Evolutionary conservation across 2,329 filamentous ascomycete species (phyloP).

Genomic region (Phyllosticta citribraziliensis): DNA sequence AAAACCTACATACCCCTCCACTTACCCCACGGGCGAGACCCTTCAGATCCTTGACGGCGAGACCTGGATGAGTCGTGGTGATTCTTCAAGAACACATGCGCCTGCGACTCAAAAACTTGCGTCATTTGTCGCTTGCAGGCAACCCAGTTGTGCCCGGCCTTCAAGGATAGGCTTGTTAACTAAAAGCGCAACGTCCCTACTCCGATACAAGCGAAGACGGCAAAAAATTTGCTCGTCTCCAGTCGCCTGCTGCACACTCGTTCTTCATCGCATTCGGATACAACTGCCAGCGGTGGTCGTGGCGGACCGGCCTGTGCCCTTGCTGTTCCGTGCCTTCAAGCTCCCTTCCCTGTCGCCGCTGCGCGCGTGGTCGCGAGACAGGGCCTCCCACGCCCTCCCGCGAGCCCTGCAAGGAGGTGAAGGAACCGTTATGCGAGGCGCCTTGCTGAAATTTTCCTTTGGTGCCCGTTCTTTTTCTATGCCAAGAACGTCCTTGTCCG

Average conservation of each 20-base stretch:
- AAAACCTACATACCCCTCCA: background rate
- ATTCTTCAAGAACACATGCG: background rate
- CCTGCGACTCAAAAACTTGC: background rate
- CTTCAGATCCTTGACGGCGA: background rate
- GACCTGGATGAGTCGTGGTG: background rate
- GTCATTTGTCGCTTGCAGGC: background rate
- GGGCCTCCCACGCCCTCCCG: background rate
- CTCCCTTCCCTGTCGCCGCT: background rate
- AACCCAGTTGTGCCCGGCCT: background rate
- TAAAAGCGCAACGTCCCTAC: background rate
- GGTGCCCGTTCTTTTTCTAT: background rate
- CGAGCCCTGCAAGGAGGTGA: background rate
- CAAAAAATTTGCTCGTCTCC: background rate
- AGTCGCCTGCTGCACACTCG: background rate
- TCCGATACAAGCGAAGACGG: background rate
- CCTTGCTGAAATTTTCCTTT: background rate
- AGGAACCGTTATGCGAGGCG: background rate
- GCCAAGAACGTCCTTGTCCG: background rate
- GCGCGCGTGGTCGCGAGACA: background rate
- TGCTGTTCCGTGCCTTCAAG: background rate
- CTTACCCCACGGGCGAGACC: background rate
- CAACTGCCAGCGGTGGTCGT: background rate
- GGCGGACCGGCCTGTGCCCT: background rate
- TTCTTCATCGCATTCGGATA: background rate
- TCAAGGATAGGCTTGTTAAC: background rate